These are phyloP conservation scores for Daedalea quercina DNA, from an alignment of 768 basidiomycete genomes.

Conservation along the genomic window DNA sequence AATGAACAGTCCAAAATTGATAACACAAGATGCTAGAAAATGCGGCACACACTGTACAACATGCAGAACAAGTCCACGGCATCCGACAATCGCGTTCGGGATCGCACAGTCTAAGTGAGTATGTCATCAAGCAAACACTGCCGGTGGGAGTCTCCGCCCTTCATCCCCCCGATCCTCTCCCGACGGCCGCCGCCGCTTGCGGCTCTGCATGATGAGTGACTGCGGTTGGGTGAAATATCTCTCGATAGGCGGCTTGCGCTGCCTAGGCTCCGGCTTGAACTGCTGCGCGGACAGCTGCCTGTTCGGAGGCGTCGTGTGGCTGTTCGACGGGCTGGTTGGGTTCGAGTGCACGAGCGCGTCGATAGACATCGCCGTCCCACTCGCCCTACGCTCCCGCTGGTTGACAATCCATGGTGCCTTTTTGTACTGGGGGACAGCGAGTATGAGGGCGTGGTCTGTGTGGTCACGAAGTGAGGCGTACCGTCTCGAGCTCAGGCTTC, in stretches of 20 bases:
- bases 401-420: conserved; percentile 25
- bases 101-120: too few species aligned
- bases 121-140: not conserved
- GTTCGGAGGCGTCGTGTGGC: conserved; percentile 5
- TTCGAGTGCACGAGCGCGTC: conserved; percentile 68
- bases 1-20: too few species aligned
- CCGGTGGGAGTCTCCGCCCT: conserved; percentile 5
- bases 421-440: conserved; percentile 18
- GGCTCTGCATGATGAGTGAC: conserved; percentile 12
- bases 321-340: conserved; percentile 44
- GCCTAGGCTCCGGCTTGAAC: conserved; percentile 10
- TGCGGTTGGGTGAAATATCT: conserved; percentile 27
- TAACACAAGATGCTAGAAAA: too few species aligned
- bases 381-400: conserved; percentile 32
- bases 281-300: conserved; percentile 2
- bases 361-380: conserved; percentile 43
- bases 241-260: conserved; percentile 30
- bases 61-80: too few species aligned
- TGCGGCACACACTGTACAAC: too few species aligned
- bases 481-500: conserved; percentile 78
- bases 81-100: too few species aligned
- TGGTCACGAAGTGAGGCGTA: conserved; percentile 20
- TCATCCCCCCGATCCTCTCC: conserved; percentile 18
- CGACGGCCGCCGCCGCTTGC: conserved; percentile 17
- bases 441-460: not conserved